Evolutionary conservation across 1,139 yeast genomes (phyloP), one percentile per base, ranked within the genome.

Genomic region (Candida mesenterica): DNA sequence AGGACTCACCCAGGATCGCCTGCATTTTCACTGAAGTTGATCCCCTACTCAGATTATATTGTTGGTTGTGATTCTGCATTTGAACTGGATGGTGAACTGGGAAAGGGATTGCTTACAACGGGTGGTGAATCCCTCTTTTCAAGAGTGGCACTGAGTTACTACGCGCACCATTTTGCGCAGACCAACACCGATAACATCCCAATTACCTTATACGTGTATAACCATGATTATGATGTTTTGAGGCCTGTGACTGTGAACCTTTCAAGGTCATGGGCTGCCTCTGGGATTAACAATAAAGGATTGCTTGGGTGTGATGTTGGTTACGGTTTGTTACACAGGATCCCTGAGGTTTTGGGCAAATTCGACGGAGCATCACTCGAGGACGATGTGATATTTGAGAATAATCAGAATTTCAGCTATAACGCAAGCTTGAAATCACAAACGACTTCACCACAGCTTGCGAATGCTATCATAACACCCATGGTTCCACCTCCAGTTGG

Each of bases 271-370:
- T 70, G 76, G 76, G 65, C 69, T 1, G 50, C 52, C 15, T 74
- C 70, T 4, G 30, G 24, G 14, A 6, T 6, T 9, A 88, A 90
- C 3, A 71, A 72, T 41, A 73, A 69, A 42, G 96, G 96, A 0
- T 68, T 89, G 24, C 65, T 92, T 29, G 98, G 98, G 1, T 90
- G 97, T 61, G 96, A 90, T 47, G 95, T 92, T 8, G 97, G 97
- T 0, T 90, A 89, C 53, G 97, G 97, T 0, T 68, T 85, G 38
- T 65, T 92, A 36, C 97, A 92, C 55, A 69, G 95, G 45, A 64
- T 92, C 13, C 96, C 96, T 1, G 83, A 78, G 40, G 82, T 77
- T 5, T 59, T 72, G 6, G 82, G 81, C 1, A 73, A 75, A 46
- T 73, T 68, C 40, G 68, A 59, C 10, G 46, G 40, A 15, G 52